These are phyloP conservation scores for Globisporangium spinosum DNA, from an alignment of 352 stramenopile genomes.

Conservation along the genomic window DNA sequence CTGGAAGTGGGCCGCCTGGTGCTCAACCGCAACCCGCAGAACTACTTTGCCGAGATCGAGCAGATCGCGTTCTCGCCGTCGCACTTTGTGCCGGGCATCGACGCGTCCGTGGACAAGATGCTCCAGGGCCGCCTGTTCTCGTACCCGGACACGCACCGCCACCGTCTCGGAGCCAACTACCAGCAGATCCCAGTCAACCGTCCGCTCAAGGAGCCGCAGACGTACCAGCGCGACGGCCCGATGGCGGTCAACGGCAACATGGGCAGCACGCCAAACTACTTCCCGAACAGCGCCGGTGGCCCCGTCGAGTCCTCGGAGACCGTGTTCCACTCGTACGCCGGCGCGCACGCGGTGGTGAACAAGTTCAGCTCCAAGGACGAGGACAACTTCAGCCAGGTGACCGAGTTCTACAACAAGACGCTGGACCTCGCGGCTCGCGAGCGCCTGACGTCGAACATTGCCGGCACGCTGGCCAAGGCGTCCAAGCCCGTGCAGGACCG, in stretches of 20 bases:
- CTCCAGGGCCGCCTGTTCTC: conserved; percentile 87
- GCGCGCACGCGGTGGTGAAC: conserved; percentile 35
- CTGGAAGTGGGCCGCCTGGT: conserved; percentile 84
- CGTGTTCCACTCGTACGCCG: conserved; percentile 30
- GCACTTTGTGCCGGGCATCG: conserved; percentile 90
- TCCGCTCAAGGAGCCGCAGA: conserved; percentile 61
- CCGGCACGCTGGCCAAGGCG: conserved; percentile 73
- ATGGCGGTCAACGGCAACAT: conserved; percentile 84
- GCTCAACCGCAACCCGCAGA: conserved; percentile 89
- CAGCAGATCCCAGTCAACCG: conserved; percentile 88
- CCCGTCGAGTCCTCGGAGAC: conserved; percentile 31
- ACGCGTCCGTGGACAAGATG: conserved; percentile 86
- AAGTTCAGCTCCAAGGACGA: conserved; percentile 83
- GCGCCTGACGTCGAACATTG: conserved; percentile 87
- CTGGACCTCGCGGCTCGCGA: conserved; percentile 63
- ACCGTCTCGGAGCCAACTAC: conserved; percentile 89
- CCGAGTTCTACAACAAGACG: conserved; percentile 82
- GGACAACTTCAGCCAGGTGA: conserved; percentile 87
- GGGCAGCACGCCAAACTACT: conserved; percentile 74
- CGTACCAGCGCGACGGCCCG: conserved; percentile 82
- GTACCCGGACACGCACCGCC: conserved; percentile 87
- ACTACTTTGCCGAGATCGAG: conserved; percentile 94
- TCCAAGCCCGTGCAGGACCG: conserved; percentile 76
- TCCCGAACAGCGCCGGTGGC: conserved; percentile 82
- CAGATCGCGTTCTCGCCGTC: conserved; percentile 90